Evolutionary conservation across 2,329 filamentous ascomycete species (phyloP).

Genomic region (Trichoderma endophyticum): DNA sequence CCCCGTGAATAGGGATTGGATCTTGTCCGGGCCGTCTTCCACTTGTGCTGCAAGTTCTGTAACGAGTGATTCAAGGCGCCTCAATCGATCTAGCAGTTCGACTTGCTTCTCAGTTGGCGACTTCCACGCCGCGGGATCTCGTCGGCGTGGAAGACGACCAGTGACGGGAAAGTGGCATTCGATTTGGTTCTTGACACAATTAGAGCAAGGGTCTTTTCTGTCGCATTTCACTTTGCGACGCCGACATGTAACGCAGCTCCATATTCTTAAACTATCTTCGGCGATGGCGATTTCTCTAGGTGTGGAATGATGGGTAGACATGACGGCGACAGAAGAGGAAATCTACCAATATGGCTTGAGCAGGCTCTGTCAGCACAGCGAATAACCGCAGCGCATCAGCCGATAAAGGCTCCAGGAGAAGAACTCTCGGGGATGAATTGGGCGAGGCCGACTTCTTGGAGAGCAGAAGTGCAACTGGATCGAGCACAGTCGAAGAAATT

Average conservation of each 20-base stretch:
- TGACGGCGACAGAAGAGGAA: neutral
- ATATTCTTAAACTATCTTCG: neutral
- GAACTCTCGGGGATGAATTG: neutral
- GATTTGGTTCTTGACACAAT: neutral
- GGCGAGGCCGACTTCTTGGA: neutral
- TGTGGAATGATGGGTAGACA: neutral
- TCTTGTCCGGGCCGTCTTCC: neutral
- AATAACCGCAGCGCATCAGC: neutral
- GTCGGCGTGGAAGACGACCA: neutral
- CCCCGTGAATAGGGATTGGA: neutral
- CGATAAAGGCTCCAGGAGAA: neutral
- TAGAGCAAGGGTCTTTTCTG: neutral
- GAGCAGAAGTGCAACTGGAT: neutral
- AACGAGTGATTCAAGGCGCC: constrained; percentile 32
- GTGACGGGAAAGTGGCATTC: neutral
- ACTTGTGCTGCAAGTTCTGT: constrained; percentile 11
- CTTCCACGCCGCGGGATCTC: neutral
- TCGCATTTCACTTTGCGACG: neutral
- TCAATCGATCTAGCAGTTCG: neutral
- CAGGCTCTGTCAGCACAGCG: neutral
- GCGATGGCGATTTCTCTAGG: neutral
- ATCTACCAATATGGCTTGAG: neutral
- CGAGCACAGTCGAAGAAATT: neutral
- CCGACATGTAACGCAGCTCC: neutral
- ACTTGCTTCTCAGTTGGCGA: neutral